phyloP scores from a whole-genome alignment of 352 stramenopile species.

The Globisporangium splendens region DNA sequence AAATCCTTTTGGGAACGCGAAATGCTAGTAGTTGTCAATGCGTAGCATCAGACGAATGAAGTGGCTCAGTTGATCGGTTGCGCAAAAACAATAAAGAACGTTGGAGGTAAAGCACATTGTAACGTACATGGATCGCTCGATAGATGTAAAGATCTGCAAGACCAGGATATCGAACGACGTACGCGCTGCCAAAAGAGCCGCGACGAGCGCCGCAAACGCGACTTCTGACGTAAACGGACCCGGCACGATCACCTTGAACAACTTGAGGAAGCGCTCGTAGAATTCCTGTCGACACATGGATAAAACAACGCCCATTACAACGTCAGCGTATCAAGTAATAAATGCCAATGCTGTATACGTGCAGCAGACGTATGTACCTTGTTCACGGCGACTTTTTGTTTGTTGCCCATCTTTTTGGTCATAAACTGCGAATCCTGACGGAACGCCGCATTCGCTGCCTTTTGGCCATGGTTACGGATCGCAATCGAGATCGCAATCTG shows the following conservation, averaged over 20 bases:
- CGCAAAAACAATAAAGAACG: no score
- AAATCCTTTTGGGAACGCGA: slow-evolving; percentile 69
- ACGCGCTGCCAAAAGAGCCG: slow-evolving; percentile 50
- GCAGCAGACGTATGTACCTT: slow-evolving; percentile 17
- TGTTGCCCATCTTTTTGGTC: slow-evolving; percentile 67
- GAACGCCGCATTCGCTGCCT: slow-evolving; percentile 43
- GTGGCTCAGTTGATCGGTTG: not conserved
- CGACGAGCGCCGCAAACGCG: slow-evolving; percentile 60
- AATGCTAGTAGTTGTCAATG: slow-evolving; percentile 25
- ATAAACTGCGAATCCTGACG: slow-evolving; percentile 65
- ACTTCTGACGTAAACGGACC: slow-evolving; percentile 66
- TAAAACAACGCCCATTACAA: not conserved
- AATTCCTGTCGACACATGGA: slow-evolving; percentile 34
- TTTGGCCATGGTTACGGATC: slow-evolving; percentile 63
- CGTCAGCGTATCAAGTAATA: not conserved
- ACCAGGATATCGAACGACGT: slow-evolving; percentile 81
- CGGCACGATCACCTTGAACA: slow-evolving; percentile 75
- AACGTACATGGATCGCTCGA: slow-evolving; percentile 68
- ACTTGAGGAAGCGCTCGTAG: slow-evolving; percentile 48
- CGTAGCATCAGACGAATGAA: no score
- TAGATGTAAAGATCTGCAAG: slow-evolving; percentile 71
- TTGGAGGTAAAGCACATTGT: not conserved
- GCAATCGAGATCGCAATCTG: slow-evolving; percentile 58
- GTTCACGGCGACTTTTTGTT: slow-evolving; percentile 70
- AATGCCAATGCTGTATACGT: not conserved